These are phyloP conservation scores for Nitzschia sp. DNA, from an alignment of 108 stramenopile genomes.

Conservation along the genomic window DNA sequence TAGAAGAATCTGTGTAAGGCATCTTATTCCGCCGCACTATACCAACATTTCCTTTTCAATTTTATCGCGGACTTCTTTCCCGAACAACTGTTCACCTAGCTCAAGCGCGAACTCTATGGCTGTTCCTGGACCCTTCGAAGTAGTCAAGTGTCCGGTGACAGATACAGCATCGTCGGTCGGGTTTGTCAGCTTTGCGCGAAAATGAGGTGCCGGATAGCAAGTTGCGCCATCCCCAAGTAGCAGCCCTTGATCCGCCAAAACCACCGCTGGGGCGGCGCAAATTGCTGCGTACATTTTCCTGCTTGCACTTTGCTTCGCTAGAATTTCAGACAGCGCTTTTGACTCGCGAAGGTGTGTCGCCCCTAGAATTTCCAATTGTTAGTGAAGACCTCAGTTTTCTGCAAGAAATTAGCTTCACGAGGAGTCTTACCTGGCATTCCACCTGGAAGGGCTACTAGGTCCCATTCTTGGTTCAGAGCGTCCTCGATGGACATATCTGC, in stretches of 20 bases:
- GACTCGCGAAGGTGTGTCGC: conserved; percentile 84
- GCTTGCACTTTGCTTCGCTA: conserved; percentile 69
- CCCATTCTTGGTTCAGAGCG: conserved; percentile 82
- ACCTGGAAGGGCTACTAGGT: conserved; percentile 80
- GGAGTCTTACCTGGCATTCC: conserved; percentile 68
- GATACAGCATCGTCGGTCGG: conserved; percentile 70
- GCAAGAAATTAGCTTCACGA: not conserved
- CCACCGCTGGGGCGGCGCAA: conserved; percentile 90
- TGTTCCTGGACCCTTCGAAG: conserved; percentile 85
- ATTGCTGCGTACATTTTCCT: conserved; percentile 77
- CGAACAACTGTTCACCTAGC: conserved; percentile 61
- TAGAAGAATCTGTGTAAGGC: too few relatives aligned
- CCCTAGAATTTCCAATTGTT: too few relatives aligned
- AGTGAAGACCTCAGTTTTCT: too few relatives aligned
- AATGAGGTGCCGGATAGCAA: conserved; percentile 87
- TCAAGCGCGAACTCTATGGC: conserved; percentile 67
- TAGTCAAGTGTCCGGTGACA: conserved; percentile 67
- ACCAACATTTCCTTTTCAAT: conserved; percentile 60
- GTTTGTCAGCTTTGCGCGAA: conserved; percentile 57
- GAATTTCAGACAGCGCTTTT: conserved; percentile 52
- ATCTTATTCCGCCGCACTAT: too few relatives aligned
- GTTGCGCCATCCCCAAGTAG: conserved; percentile 72
- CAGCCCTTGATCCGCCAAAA: conserved; percentile 73
- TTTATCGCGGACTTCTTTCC: conserved; percentile 62
- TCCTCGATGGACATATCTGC: conserved; percentile 88